A percentile compares a stretch with the other conserved stretches of the same genome.
Evolutionary conservation across 805 yeast genomes (phyloP).

Genomic region (Martiniozyma abietophila): DNA sequence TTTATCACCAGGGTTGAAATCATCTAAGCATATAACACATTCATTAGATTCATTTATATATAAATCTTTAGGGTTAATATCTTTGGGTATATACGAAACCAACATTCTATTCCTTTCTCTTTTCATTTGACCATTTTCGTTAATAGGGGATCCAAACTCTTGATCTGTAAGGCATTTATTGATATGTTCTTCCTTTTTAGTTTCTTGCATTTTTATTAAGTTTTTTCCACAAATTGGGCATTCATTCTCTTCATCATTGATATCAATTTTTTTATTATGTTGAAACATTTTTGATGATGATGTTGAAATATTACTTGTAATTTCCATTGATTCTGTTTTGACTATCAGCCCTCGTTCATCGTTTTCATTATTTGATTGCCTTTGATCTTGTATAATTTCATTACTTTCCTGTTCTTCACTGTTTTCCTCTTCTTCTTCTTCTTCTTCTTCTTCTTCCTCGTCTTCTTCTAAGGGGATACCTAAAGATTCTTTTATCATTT

Average conservation of each 20-base stretch:
- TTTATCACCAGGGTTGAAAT: slow-evolving; percentile 72
- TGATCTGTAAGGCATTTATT: slow-evolving; percentile 53
- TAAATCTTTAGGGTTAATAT: slow-evolving; percentile 20
- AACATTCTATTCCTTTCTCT: slow-evolving; percentile 73
- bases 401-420: background rate
- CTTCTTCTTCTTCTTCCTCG: slow-evolving; percentile 1
- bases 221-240: slow-evolving; percentile 37
- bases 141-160: slow-evolving; percentile 54
- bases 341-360: background rate
- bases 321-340: slow-evolving; percentile 12
- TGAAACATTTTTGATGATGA: too few relatives aligned
- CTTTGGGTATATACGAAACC: slow-evolving; percentile 51
- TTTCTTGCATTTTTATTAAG: slow-evolving; percentile 14
- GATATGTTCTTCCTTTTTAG: slow-evolving; percentile 56
- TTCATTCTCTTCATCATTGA: slow-evolving; percentile 24
- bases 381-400: background rate
- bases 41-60: slow-evolving; percentile 44
- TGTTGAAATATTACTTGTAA: slow-evolving; percentile 7
- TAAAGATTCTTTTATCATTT: slow-evolving; percentile 37
- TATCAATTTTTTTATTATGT: too few relatives aligned
- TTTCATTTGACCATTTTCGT: slow-evolving; percentile 20
- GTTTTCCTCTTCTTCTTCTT: slow-evolving; percentile 1
- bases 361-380: background rate
- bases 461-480: slow-evolving; percentile 13
- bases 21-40: slow-evolving; percentile 92